Evolutionary conservation across 2,329 filamentous ascomycete species (phyloP), one percentile per base, ranked within the genome.

Genomic region (Epichloe sp.): DNA sequence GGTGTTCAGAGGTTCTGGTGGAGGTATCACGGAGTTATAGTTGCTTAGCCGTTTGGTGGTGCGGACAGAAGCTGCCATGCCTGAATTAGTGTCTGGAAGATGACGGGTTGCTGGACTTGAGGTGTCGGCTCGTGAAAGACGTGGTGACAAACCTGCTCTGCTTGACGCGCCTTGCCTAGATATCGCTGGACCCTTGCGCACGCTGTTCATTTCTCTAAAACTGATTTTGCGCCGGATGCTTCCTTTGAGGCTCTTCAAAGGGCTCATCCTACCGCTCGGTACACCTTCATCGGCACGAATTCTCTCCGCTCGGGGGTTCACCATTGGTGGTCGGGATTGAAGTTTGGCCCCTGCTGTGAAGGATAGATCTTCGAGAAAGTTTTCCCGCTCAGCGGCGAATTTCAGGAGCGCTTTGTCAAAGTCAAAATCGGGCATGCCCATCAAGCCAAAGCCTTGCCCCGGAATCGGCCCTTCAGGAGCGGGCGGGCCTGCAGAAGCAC

Each of bases 21-120:
- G 83, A 14, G 93, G 93, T 50, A 98, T 97, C 49, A 98, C 93
- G 1, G 93, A 96, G 66, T 97, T 97, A 69, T 98, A 98, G 65
- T 95, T 95, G 68, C 91, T 97, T 57, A 97, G 73, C 60, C 93
- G 82, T 69, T 83, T 93, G 38, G 90, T 83, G 5, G 90, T 95
- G 59, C 90, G 83, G 56, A 81, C 70, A 44, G 78, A 81, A 53
- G 77, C 78, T 79, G 74, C 5, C 48, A 41, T 43, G 17, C 10
- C 23, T 15, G 14, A 21, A 23, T 52, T 42, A 52, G 51, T 35
- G 2, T 8, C 12, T 15, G 7, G 21, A 23, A 38, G 19, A 40
- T 23, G 36, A 41, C 14, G 36, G 10, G 26, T 5, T 35, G 15
- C 21, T 11, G 21, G 2, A 15, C 37, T 15, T 15, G 5, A 3